Conservation (phyloP, 192 early-diverging fungal species). For the Coemansia sp. region DNA sequence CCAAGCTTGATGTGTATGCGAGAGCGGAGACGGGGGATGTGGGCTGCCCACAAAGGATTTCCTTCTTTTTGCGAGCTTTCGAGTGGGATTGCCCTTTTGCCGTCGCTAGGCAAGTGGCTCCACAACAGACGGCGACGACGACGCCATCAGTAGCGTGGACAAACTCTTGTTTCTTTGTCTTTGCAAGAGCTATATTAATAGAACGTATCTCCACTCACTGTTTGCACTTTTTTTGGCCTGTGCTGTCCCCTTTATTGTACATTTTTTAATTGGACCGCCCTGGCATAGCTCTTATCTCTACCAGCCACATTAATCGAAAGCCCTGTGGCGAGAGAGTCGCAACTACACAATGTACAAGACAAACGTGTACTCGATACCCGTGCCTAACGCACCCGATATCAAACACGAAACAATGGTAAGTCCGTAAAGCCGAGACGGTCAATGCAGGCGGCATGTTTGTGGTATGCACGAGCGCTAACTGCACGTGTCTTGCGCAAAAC, state of each 20-base stretch:
- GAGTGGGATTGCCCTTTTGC: background rate
- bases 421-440: background rate
- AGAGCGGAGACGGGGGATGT: background rate
- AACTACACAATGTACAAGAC: conserved; percentile 26
- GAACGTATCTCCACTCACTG: too few species aligned
- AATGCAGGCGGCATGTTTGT: too few species aligned
- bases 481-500: too few species aligned
- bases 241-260: background rate
- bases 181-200: too few species aligned
- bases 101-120: background rate
- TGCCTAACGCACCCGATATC: conserved; percentile 41
- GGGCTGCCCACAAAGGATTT: background rate
- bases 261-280: background rate
- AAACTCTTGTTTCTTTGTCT: background rate
- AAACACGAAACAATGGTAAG: conserved; percentile 46
- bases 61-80: background rate
- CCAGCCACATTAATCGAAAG: too few species aligned
- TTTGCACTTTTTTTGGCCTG: background rate
- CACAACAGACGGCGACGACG: too few species aligned
- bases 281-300: background rate
- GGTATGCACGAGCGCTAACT: too few species aligned
- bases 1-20: background rate
- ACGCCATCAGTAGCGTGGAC: background rate
- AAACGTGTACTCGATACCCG: conserved; percentile 36
- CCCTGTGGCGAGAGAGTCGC: too few species aligned